Evolutionary conservation across 169 alveolate species (phyloP).

Genomic region (Cryptosporidium canis): DNA sequence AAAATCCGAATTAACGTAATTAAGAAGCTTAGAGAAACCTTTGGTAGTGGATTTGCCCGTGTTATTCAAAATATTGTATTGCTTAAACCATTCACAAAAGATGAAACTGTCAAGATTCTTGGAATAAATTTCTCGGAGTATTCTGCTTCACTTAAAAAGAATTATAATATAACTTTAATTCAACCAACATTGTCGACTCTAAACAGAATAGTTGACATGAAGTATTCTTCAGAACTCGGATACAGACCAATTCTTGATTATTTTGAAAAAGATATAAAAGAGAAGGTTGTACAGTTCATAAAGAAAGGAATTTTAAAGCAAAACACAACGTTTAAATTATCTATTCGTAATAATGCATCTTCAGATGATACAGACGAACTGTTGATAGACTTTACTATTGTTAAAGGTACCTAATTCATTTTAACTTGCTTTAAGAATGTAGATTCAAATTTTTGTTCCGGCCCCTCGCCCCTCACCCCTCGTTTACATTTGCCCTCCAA

Average conservation of each 20-base stretch:
- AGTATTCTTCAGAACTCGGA: neutral
- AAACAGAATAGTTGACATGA: neutral
- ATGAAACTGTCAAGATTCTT: neutral
- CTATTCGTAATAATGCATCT: neutral
- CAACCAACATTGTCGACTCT: neutral
- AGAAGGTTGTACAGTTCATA: neutral
- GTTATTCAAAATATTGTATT: neutral
- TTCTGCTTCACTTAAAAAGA: neutral
- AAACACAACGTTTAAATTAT: neutral
- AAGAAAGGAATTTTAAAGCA: neutral
- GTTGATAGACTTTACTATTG: neutral
- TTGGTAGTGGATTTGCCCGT: neutral
- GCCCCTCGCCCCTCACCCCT: conserved; percentile 13
- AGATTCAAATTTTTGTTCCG: neutral
- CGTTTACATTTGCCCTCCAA: neutral
- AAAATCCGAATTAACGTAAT: neutral
- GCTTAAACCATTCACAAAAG: conserved; percentile 8
- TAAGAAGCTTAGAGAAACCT: neutral
- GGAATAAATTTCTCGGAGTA: neutral
- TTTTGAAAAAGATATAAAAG: neutral
- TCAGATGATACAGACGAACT: neutral
- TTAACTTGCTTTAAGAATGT: neutral
- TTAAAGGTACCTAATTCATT: neutral
- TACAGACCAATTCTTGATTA: neutral
- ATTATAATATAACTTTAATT: neutral